Evolutionary conservation across 345 rosid species (phyloP).

Genomic region (Salix koriyanagi): DNA sequence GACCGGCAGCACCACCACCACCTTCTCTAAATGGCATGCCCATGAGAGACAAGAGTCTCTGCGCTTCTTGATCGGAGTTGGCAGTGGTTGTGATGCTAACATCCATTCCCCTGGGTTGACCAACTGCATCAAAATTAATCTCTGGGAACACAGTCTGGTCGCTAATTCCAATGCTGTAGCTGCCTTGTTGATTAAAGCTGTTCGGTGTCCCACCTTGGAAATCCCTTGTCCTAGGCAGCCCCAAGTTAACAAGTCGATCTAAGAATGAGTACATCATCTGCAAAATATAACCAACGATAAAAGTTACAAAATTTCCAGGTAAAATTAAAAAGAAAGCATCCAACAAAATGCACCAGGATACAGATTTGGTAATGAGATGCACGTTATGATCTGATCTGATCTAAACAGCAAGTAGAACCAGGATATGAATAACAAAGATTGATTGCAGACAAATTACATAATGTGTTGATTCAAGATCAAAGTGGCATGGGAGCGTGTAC

Average conservation of each 20-base stretch:
- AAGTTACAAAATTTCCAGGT: background rate
- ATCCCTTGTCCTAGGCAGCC: constrained; percentile 89
- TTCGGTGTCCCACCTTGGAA: constrained; percentile 78
- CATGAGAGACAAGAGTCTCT: constrained; percentile 73
- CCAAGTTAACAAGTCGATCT: constrained; percentile 86
- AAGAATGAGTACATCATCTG: constrained; percentile 90
- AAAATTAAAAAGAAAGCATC: background rate
- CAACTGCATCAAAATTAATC: constrained; percentile 59
- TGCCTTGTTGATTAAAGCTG: constrained; percentile 94
- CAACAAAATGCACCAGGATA: background rate
- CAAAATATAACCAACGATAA: constrained; percentile 10
- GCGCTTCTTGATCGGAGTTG: constrained; percentile 72
- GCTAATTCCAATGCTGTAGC: constrained; percentile 71
- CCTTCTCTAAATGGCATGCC: constrained; percentile 94
- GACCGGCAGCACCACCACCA: constrained; percentile 19
- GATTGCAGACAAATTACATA: background rate
- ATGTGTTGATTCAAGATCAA: background rate
- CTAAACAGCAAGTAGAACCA: background rate
- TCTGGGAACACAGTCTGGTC: constrained; percentile 93
- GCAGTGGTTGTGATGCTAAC: constrained; percentile 85
- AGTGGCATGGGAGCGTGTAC: background rate
- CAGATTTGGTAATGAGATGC: background rate
- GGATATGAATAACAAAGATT: background rate
- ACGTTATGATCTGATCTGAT: background rate
- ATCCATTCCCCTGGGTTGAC: constrained; percentile 86